These are phyloP conservation scores for Yamadazyma insecticola DNA, from an alignment of 805 yeast species.

Conservation along the genomic window DNA sequence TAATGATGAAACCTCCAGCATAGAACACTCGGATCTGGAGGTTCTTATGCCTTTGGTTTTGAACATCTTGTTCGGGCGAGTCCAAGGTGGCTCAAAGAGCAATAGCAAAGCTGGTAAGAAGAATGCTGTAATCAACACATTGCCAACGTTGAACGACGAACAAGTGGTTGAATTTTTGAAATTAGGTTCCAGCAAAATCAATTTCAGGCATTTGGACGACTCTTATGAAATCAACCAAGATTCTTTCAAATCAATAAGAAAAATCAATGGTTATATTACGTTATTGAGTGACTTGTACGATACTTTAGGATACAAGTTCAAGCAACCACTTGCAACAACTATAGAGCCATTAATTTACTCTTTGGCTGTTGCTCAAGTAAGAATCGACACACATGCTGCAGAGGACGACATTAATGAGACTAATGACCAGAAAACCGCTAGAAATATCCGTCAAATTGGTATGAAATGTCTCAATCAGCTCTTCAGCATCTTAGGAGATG, in stretches of 20 bases:
- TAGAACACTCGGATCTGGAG: constrained; percentile 58
- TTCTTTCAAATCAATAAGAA: constrained; percentile 37
- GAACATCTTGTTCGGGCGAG: constrained; percentile 81
- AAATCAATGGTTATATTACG: constrained; percentile 61
- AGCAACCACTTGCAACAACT: constrained; percentile 43
- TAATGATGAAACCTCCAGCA: constrained; percentile 41
- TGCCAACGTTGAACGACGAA: constrained; percentile 52
- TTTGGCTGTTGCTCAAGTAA: constrained; percentile 47
- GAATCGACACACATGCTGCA: constrained; percentile 4
- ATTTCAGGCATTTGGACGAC: constrained; percentile 30
- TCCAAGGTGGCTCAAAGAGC: constrained; percentile 62
- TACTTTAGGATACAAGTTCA: constrained; percentile 56
- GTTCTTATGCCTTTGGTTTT: constrained; percentile 66
- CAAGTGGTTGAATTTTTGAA: constrained; percentile 57
- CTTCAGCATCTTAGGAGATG: constrained; percentile 48
- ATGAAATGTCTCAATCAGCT: constrained; percentile 58
- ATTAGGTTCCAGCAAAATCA: constrained; percentile 56
- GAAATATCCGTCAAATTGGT: constrained; percentile 61
- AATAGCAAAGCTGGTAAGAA: constrained; percentile 72
- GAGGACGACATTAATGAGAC: constrained; percentile 12
- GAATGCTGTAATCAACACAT: constrained; percentile 59
- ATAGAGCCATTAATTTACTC: constrained; percentile 56
- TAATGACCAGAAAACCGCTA: constrained; percentile 41
- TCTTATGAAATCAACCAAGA: constrained; percentile 8
- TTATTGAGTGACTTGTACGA: constrained; percentile 52